Base-by-base conservation (phyloP, 768 basidiomycete species). In the Tylopilus balloui region DNA sequence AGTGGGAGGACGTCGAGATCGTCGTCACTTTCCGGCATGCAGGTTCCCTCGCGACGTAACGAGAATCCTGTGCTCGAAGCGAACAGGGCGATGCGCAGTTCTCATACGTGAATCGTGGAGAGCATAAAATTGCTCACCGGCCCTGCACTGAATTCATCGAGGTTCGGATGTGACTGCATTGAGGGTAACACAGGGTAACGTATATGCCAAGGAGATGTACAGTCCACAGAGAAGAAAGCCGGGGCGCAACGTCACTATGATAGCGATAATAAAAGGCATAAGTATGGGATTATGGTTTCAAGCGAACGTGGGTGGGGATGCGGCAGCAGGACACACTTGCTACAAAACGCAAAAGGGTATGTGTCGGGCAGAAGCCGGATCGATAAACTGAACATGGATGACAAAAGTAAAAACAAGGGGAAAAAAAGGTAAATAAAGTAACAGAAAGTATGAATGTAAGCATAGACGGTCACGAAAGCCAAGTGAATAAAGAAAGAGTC, bases 401-500 rank as follows among this genome's bases (percentile, higher is more conserved):
- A 60, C 49, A 61, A n/a, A n/a, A n/a, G n/a, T n/a, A n/a, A n/a
- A n/a, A n/a, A n/a, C n/a, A n/a, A n/a, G n/a, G n/a, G 54, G 21
- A 31, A 27, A 23, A 32, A 66, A 56, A 69, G 60, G 62, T 59
- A 54, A 44, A 62, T 63, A 69, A 64, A 29, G 58, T 61, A 63
- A 53, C 48, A 53, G 46, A 24, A 60, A 53, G 48, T 53, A 59
- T 7, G 35, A 59, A 63, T 24, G 27, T 47, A 64, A 64, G 54
- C 55, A 65, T 57, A 37, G 55, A 63, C 60, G 19, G 20, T 60
- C 51, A 52, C 53, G 63, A 66, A 72, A 60, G 66, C 53, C 64
- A 69, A 74, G 68, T 65, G 63, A 73, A 76, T 76, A 77, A 77
- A 74, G 69, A 76, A 69, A 58, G 66, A 64, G 69, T 72, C 78